Conservation (phyloP, 2,329 filamentous ascomycete genomes). For the Phyllosticta citribraziliensis region DNA sequence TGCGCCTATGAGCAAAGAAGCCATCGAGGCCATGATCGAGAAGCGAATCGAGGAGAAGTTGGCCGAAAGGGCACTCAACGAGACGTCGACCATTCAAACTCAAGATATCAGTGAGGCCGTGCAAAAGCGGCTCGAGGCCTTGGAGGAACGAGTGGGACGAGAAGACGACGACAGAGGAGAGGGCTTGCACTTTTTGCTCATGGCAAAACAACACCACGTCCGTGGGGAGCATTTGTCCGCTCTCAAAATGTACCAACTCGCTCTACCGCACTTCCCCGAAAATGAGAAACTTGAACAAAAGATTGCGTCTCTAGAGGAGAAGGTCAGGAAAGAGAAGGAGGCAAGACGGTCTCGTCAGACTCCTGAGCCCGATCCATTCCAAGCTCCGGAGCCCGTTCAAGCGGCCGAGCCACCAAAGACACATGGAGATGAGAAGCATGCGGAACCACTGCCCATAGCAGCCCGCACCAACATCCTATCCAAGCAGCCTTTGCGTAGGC, state of each 20-base stretch:
- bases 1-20: constrained; percentile 44
- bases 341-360: constrained; percentile 12
- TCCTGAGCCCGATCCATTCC: background rate
- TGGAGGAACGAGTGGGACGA: constrained; percentile 75
- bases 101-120: constrained; percentile 42
- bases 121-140: constrained; percentile 67
- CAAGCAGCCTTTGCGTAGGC: constrained; percentile 10
- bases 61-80: constrained; percentile 58
- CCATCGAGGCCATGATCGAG: constrained; percentile 86
- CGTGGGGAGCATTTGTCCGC: constrained; percentile 69
- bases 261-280: constrained; percentile 73
- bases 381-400: background rate
- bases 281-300: constrained; percentile 63
- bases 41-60: constrained; percentile 85
- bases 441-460: background rate
- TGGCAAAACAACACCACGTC: constrained; percentile 84
- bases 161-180: constrained; percentile 65
- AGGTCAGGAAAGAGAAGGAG: constrained; percentile 33
- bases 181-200: constrained; percentile 75
- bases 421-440: background rate
- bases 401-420: background rate
- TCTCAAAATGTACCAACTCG: constrained; percentile 76
- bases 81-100: constrained; percentile 22
- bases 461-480: background rate
- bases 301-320: constrained; percentile 45